phyloP scores from a whole-genome alignment of 176 grass and related monocot species.

The Oryza meridionalis region DNA sequence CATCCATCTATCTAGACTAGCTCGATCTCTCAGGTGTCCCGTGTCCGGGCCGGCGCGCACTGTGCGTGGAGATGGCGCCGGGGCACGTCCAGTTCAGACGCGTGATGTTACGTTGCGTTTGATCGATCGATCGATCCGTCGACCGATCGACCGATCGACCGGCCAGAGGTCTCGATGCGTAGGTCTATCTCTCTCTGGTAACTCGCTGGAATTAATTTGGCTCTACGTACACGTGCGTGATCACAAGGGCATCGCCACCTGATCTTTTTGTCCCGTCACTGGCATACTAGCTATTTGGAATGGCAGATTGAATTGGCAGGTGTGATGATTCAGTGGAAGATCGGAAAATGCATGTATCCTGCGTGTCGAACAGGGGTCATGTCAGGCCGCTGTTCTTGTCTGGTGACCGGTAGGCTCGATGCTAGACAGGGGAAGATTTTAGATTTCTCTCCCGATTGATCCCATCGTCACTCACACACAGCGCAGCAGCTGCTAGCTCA shows the following conservation, averaged over 20 bases:
- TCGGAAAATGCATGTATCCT: slow-evolving; percentile 14
- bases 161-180: neutral
- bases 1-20: neutral
- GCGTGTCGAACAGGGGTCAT: slow-evolving; percentile 31
- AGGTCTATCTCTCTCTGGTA: slow-evolving; percentile 24
- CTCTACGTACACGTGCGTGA: slow-evolving; percentile 44
- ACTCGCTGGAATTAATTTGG: slow-evolving; percentile 25
- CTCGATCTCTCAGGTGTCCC: neutral
- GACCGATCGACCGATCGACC: neutral
- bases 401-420: slow-evolving; percentile 29
- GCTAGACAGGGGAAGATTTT: slow-evolving; percentile 16
- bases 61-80: slow-evolving; percentile 49
- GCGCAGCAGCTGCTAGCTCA: neutral
- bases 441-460: neutral
- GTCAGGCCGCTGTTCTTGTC: slow-evolving; percentile 46
- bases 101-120: slow-evolving; percentile 19
- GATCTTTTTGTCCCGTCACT: slow-evolving; percentile 14
- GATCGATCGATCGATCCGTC: neutral
- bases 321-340: neutral
- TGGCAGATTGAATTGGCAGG: neutral
- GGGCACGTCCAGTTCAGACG: slow-evolving; percentile 40
- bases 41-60: neutral
- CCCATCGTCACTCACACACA: neutral
- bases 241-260: neutral
- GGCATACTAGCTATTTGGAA: neutral